Conservation (phyloP, 202 grass and related monocot genomes). For the Setaria viridis region DNA sequence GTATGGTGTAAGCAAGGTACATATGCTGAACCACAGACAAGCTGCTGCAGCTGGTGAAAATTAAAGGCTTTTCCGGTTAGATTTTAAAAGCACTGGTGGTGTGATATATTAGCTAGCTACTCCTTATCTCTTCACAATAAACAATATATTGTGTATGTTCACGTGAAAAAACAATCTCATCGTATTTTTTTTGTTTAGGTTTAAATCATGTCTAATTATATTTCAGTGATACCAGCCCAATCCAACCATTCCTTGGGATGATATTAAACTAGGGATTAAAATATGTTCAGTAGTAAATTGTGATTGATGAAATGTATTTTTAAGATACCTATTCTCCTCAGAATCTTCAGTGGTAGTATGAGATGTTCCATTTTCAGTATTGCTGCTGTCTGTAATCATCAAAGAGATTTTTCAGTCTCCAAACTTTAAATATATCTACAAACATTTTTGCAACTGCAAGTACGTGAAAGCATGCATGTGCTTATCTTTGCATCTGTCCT, state of each 20-base stretch:
- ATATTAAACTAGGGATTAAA: background rate
- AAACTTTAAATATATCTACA: background rate
- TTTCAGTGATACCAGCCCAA: conserved; percentile 15
- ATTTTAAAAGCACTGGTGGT: background rate
- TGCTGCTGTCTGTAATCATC: conserved; percentile 49
- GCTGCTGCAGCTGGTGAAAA: background rate
- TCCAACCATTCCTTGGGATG: background rate
- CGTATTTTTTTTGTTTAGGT: conserved; percentile 2
- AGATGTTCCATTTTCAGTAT: conserved; percentile 33
- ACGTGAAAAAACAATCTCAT: background rate
- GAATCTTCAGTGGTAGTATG: conserved; percentile 43
- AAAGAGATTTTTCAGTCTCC: conserved; percentile 36
- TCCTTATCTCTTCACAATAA: background rate
- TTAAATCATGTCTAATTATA: background rate
- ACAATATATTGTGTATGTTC: background rate
- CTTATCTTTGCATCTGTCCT: conserved; percentile 73
- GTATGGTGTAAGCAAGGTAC: background rate
- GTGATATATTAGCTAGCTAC: background rate
- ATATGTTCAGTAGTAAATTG: background rate
- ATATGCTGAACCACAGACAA: background rate
- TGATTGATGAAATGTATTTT: background rate
- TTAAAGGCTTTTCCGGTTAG: background rate
- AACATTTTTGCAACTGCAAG: background rate
- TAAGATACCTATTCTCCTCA: conserved; percentile 41
- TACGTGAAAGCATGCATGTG: conserved; percentile 29